Evolutionary conservation across 768 basidiomycete species (phyloP).

Genomic region (Leccinum rimulosum): DNA sequence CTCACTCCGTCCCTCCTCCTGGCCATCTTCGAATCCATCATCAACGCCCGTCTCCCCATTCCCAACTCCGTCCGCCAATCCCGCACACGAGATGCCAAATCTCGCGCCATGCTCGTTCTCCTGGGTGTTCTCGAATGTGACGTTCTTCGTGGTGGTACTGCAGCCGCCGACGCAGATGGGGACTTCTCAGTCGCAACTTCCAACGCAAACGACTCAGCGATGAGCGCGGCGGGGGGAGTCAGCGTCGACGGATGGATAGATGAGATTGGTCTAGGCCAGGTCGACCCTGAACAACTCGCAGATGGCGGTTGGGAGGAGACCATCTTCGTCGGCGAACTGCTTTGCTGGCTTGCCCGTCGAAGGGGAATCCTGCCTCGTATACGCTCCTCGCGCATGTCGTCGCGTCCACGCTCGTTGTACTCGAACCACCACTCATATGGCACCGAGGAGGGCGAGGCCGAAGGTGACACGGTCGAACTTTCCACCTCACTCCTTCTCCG

Average conservation of each 20-base stretch:
- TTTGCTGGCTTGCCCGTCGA: conserved; percentile 65
- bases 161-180: neutral
- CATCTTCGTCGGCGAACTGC: conserved; percentile 60
- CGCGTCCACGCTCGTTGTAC: conserved; percentile 17
- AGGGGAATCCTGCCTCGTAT: conserved; percentile 33
- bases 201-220: conserved; percentile 29
- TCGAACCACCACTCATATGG: conserved; percentile 20
- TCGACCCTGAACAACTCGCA: conserved; percentile 67
- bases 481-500: conserved; percentile 26
- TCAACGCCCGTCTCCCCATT: conserved; percentile 53
- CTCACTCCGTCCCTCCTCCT: conserved; percentile 72
- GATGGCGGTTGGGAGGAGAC: conserved; percentile 64
- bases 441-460: conserved; percentile 15
- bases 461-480: conserved; percentile 17
- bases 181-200: conserved; percentile 9
- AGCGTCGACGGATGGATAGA: conserved; percentile 32
- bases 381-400: neutral
- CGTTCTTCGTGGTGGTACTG: conserved; percentile 52
- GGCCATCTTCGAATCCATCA: conserved; percentile 63
- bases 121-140: conserved; percentile 72
- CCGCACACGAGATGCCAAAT: conserved; percentile 38
- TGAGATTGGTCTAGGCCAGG: conserved; percentile 61
- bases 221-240: conserved; percentile 20
- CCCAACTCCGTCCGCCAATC: conserved; percentile 33
- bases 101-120: conserved; percentile 72